These are phyloP conservation scores for Acacia concinna DNA, from an alignment of 331 rosid genomes.

Conservation along the genomic window DNA sequence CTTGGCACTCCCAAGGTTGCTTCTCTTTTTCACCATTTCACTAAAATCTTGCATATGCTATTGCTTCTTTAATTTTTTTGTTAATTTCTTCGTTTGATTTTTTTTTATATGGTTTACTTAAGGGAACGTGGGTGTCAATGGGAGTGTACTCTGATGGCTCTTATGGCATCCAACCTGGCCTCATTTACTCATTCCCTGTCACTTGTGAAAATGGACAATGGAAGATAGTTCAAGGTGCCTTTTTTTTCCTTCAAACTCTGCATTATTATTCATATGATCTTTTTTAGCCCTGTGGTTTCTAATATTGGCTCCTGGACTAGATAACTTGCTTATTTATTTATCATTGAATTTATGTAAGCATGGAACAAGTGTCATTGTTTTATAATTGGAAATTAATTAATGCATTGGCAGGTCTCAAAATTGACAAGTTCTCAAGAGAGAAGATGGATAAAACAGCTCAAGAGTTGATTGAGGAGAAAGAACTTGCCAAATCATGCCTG, in stretches of 20 bases:
- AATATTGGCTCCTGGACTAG: background rate
- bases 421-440: slow-evolving; percentile 72
- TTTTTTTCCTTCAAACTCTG: background rate
- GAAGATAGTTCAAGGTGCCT: slow-evolving; percentile 78
- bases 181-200: slow-evolving; percentile 92
- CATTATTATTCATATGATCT: background rate
- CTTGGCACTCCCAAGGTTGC: slow-evolving; percentile 85
- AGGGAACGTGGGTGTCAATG: slow-evolving; percentile 97
- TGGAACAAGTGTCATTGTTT: no score
- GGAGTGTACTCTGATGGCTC: slow-evolving; percentile 95
- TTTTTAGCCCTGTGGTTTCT: background rate
- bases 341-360: no score
- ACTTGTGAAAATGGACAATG: slow-evolving; percentile 88
- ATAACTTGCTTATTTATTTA: no score
- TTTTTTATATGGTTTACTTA: background rate
- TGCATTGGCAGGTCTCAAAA: slow-evolving; percentile 62
- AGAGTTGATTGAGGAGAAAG: slow-evolving; percentile 78
- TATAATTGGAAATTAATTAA: background rate
- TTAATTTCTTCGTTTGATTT: slow-evolving; percentile 15
- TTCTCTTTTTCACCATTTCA: slow-evolving; percentile 18
- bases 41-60: background rate
- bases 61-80: slow-evolving; percentile 12
- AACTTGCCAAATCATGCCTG: slow-evolving; percentile 66
- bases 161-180: slow-evolving; percentile 72
- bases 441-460: slow-evolving; percentile 77